Percentiles rank a stretch among this genome's conserved stretches.
Evolutionary conservation across 176 grass and related monocot species (phyloP).

Genomic region (Eleusine indica): DNA sequence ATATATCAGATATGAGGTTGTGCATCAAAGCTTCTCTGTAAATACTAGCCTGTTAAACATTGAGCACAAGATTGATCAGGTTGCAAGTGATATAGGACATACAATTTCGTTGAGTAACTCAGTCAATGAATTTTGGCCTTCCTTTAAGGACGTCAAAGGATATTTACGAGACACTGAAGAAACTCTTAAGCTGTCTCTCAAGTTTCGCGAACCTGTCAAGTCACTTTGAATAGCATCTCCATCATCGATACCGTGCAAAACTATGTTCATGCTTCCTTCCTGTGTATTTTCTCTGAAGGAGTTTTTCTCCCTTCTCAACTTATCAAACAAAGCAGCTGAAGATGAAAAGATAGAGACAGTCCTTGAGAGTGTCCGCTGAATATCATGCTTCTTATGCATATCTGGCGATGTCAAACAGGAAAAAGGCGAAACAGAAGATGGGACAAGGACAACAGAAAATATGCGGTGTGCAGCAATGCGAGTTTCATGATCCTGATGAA

Average conservation of each 20-base stretch:
- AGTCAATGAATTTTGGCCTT: too few species aligned
- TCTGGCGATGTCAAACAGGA: too few species aligned
- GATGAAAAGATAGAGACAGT: constrained; percentile 98
- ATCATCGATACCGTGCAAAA: constrained; percentile 41
- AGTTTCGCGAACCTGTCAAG: not conserved
- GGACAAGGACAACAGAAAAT: constrained; percentile 97
- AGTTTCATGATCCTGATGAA: constrained; percentile 90
- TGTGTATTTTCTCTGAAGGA: constrained; percentile 47
- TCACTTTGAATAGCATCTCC: not conserved
- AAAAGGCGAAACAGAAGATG: constrained; percentile 76
- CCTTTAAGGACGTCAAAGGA: too few species aligned
- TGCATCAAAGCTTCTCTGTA: not conserved
- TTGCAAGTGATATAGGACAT: too few species aligned
- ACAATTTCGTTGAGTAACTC: too few species aligned
- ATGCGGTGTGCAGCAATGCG: constrained; percentile 88
- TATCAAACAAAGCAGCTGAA: constrained; percentile 98
- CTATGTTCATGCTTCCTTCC: constrained; percentile 51
- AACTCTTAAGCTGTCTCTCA: too few species aligned
- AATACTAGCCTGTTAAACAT: too few species aligned
- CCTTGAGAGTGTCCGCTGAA: constrained; percentile 94
- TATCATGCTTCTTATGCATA: constrained; percentile 53
- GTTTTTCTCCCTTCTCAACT: constrained; percentile 73
- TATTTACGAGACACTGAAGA: too few species aligned
- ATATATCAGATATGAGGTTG: not conserved
- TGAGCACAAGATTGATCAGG: too few species aligned